phyloP scores from a whole-genome alignment of 768 basidiomycete genomes.

The Daedaleopsis nitida region DNA sequence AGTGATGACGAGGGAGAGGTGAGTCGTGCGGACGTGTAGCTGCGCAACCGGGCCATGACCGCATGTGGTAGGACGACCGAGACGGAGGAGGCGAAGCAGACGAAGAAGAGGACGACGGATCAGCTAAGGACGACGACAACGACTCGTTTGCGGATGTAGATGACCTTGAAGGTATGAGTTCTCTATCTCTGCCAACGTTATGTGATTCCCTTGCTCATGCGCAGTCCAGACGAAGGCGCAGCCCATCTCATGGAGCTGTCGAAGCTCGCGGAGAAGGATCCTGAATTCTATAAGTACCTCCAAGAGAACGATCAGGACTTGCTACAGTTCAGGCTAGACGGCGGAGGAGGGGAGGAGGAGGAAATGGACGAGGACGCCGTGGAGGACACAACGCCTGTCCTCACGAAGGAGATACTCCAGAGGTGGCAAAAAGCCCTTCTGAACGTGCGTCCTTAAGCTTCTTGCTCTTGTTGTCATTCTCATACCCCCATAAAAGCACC shows the following conservation, averaged over 20 bases:
- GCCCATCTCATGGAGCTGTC: slow-evolving; percentile 81
- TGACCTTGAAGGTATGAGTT: slow-evolving; percentile 62
- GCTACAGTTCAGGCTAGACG: slow-evolving; percentile 70
- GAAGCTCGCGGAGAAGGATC: slow-evolving; percentile 91
- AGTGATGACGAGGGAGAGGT: slow-evolving; percentile 46
- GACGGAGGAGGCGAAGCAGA: slow-evolving; percentile 29
- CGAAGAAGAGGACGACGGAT: slow-evolving; percentile 30
- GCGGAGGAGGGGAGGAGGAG: slow-evolving; percentile 39
- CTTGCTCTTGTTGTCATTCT: background rate
- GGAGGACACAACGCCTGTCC: slow-evolving; percentile 47
- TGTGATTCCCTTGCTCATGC: background rate
- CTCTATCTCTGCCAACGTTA: background rate
- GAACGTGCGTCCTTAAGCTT: slow-evolving; percentile 51
- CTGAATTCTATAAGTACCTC: slow-evolving; percentile 98
- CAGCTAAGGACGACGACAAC: slow-evolving; percentile 49
- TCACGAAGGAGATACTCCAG: slow-evolving; percentile 70
- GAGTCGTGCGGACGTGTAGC: slow-evolving; percentile 10
- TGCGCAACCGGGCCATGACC: background rate
- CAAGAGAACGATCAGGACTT: slow-evolving; percentile 94
- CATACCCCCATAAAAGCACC: slow-evolving; percentile 55
- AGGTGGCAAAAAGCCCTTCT: slow-evolving; percentile 90
- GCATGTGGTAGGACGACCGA: slow-evolving; percentile 12
- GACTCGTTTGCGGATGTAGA: slow-evolving; percentile 79
- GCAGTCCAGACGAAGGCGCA: slow-evolving; percentile 63
- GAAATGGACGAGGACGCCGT: slow-evolving; percentile 50